Evolutionary conservation across 225 moss, liverwort and hornwort genomes (phyloP), one percentile per base, ranked within the genome.

Genomic region (Straminergon stramineum): DNA sequence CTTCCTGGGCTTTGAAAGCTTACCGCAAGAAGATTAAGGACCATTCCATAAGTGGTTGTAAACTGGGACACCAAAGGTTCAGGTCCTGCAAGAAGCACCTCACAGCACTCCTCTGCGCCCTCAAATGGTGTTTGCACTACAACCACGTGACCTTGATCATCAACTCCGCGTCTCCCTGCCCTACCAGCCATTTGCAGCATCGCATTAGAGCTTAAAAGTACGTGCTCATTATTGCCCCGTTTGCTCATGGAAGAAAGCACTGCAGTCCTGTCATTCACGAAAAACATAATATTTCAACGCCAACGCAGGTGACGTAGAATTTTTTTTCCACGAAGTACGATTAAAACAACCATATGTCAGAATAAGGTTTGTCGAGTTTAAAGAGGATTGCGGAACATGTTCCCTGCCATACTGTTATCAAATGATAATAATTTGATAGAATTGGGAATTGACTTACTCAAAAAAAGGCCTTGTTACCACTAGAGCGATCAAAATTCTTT

Each of bases 121-220:
- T 98, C 97, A 82, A 96, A 96, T 55, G 95, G 91, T 56, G 98
- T 97, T 91, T 98, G 98, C 77, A 96, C 91, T 23, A 96, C 93
- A 65, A 97, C 97, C 64, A 96, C 96, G 85, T 97, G 95, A 74
- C 98, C 98, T 90, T 95, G 96, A 63, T 94, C 92, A 85, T 98
- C 98, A 79, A 98, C 94, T 84, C 97, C 98, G 75, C 97, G 94
- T 74, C 98, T 96, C 82, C 98, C 95, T 84, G 97, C 97, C 79
- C 97, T 94, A 79, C 98, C 98, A 88, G 96, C 97, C 96, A 98
- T 97, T 90, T 98, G 98, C 87, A 98, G 94, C 97, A 97, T 96
- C 77, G 95, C 92, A 91, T 96, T 98, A 82, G 97, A 91, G 90
- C 93, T 94, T 84, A 96, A 90, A 41, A 92, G 94, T 56, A 92